Percentiles rank a stretch among this genome's conserved stretches.
Evolutionary conservation across 345 rosid genomes (phyloP).

Genomic region (Mallotus nudiflorus): DNA sequence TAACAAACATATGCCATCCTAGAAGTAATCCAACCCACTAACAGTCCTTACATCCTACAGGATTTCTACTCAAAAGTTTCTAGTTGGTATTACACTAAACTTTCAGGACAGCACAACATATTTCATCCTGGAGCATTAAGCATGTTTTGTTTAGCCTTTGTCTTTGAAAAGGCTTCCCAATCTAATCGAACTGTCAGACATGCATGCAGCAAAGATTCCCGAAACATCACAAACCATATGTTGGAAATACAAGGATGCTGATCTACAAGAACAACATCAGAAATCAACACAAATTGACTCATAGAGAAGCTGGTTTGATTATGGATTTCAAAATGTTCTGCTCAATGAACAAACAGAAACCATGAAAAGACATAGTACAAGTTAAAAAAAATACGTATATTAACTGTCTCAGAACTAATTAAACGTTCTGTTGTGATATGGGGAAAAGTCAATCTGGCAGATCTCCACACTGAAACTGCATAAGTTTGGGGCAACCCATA

Average conservation of each 20-base stretch:
- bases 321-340: background rate
- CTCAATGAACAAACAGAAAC: background rate
- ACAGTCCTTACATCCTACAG: background rate
- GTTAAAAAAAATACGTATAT: too few species aligned
- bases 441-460: slow-evolving; percentile 8
- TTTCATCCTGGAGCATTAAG: background rate
- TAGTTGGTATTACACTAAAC: background rate
- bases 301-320: background rate
- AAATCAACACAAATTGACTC: background rate
- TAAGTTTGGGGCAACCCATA: slow-evolving; percentile 21
- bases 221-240: background rate
- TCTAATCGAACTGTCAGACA: background rate
- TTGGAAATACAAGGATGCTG: background rate
- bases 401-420: background rate
- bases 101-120: background rate
- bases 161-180: background rate
- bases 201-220: background rate
- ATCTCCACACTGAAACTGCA: slow-evolving; percentile 9
- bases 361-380: background rate
- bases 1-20: background rate
- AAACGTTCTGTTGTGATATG: background rate
- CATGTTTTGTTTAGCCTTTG: background rate
- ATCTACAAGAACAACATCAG: background rate
- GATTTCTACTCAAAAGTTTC: background rate
- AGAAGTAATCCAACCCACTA: background rate